phyloP scores from a whole-genome alignment of 2,329 filamentous ascomycete species.

The Scedosporium dehoogii region DNA sequence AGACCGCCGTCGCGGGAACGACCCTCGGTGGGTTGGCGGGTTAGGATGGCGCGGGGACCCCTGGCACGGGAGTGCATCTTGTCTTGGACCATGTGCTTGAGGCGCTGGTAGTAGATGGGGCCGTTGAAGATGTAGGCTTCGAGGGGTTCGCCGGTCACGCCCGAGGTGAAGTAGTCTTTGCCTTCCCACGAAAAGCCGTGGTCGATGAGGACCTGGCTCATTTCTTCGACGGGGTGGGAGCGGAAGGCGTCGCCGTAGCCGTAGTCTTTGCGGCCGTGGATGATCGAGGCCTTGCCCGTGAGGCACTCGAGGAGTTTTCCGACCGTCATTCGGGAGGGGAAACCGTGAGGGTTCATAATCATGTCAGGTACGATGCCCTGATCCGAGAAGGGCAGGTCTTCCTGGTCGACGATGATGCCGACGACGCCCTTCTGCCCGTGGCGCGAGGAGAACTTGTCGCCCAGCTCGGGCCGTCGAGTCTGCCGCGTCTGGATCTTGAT shows the following conservation, averaged over 20 bases:
- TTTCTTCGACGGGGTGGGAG: conserved; percentile 75
- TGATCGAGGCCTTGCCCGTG: conserved; percentile 83
- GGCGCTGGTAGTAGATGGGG: conserved; percentile 97
- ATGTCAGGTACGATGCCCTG: conserved; percentile 89
- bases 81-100: conserved; percentile 99
- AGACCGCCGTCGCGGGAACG: conserved; percentile 86
- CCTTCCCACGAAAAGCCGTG: conserved; percentile 94
- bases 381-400: conserved; percentile 94
- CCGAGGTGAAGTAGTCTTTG: conserved; percentile 92
- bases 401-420: conserved; percentile 91
- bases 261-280: conserved; percentile 79
- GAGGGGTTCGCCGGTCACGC: conserved; percentile 86
- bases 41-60: conserved; percentile 84
- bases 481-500: conserved; percentile 96
- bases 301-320: conserved; percentile 95
- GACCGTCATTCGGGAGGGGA: conserved; percentile 98
- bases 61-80: conserved; percentile 97
- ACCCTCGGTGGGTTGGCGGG: conserved; percentile 92
- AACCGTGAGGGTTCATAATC: conserved; percentile 99
- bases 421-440: conserved; percentile 98
- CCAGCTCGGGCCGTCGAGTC: conserved; percentile 85
- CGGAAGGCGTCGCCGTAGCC: conserved; percentile 74
- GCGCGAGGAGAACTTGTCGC: conserved; percentile 97
- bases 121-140: conserved; percentile 98
- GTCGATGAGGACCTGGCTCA: conserved; percentile 74